A percentile compares a stretch with the other conserved stretches of the same genome.
Evolutionary conservation across 1,139 yeast species (phyloP).

Genomic region (Hyphopichia khmerensis): DNA sequence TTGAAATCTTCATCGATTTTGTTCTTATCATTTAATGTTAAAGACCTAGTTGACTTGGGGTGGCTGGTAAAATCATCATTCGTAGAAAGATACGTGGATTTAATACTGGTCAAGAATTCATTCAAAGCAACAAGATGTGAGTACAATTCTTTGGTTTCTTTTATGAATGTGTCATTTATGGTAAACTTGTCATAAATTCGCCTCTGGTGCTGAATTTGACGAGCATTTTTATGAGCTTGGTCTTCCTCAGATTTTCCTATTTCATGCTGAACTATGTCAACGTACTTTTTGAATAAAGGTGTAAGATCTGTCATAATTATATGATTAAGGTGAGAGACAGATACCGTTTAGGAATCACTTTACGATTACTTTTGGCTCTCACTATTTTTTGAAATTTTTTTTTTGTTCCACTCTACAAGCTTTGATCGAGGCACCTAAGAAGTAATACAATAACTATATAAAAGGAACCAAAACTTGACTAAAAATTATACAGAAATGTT

Average conservation of each 20-base stretch:
- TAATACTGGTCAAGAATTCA: constrained; percentile 37
- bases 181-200: constrained; percentile 6
- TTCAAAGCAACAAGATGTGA: constrained; percentile 37
- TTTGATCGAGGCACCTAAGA: no score
- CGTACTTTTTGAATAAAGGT: constrained; percentile 49
- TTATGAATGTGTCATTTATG: constrained; percentile 50
- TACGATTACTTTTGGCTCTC: no score
- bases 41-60: constrained; percentile 11
- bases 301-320: constrained; percentile 63
- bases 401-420: no score
- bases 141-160: constrained; percentile 50
- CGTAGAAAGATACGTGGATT: constrained; percentile 44
- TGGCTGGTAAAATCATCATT: constrained; percentile 23
- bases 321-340: no score
- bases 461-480: no score
- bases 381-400: no score
- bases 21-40: constrained; percentile 49
- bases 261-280: constrained; percentile 39
- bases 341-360: no score
- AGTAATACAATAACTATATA: no score
- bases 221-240: constrained; percentile 8
- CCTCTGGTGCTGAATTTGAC: constrained; percentile 4
- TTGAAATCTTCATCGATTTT: constrained; percentile 56
- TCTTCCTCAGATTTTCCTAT: constrained; percentile 13
- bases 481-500: no score